These are phyloP conservation scores for Jasminum sambac DNA, from an alignment of 257 asterid genomes.

Conservation along the genomic window DNA sequence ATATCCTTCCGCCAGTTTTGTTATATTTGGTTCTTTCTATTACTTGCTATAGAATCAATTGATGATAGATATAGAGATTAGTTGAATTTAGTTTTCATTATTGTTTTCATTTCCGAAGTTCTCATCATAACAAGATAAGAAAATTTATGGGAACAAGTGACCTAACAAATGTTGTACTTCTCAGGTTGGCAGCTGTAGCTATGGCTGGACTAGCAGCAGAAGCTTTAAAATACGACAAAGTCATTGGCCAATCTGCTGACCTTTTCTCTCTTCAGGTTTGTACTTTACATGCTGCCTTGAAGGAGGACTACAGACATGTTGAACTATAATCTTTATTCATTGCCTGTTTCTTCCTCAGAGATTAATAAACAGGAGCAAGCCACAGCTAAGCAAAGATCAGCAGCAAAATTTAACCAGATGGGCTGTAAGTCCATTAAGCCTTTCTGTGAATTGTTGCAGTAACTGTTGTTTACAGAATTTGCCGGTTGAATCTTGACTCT, in stretches of 20 bases:
- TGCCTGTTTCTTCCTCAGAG: constrained; percentile 51
- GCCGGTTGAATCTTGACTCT: neutral
- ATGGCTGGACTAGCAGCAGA: constrained; percentile 99
- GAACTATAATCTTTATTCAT: constrained; percentile 1
- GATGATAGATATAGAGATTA: neutral
- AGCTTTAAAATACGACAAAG: constrained; percentile 91
- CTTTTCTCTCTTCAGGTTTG: constrained; percentile 90
- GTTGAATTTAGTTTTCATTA: neutral
- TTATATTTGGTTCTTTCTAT: neutral
- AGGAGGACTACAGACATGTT: neutral
- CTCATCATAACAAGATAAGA: neutral
- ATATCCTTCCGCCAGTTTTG: neutral
- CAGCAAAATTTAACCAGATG: constrained; percentile 98
- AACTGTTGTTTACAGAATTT: neutral
- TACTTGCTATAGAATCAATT: neutral
- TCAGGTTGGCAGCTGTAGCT: constrained; percentile 89
- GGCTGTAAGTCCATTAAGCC: constrained; percentile 61
- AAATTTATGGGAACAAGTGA: neutral
- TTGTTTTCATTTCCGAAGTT: neutral
- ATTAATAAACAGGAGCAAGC: constrained; percentile 87
- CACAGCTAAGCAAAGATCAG: constrained; percentile 78
- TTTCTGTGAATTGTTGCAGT: neutral
- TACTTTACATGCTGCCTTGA: neutral
- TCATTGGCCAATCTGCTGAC: constrained; percentile 91
- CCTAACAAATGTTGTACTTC: constrained; percentile 10